phyloP scores from a whole-genome alignment of 2,329 filamentous ascomycete species.

The Leptodontidium sp. region DNA sequence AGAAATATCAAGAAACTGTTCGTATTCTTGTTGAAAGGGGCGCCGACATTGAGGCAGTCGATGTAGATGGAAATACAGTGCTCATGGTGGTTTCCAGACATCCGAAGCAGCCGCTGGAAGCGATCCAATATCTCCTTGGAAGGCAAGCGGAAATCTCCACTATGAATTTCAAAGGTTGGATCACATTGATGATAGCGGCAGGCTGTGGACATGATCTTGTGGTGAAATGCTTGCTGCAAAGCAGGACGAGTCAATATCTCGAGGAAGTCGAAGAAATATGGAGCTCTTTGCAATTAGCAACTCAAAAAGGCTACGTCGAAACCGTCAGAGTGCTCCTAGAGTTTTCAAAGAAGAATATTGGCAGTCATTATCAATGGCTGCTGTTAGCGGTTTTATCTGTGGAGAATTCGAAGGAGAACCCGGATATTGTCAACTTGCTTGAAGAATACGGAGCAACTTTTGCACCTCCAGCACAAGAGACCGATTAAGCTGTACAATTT shows the following conservation, averaged over 20 bases:
- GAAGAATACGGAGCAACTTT: background rate
- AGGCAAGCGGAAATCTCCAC: background rate
- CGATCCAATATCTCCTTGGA: background rate
- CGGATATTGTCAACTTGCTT: background rate
- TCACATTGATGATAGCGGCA: background rate
- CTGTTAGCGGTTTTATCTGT: background rate
- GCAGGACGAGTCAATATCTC: background rate
- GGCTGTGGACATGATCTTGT: background rate
- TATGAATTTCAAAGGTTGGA: background rate
- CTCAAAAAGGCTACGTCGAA: background rate
- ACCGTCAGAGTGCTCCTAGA: background rate
- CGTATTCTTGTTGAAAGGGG: background rate
- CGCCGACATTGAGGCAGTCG: background rate
- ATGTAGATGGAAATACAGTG: constrained; percentile 2
- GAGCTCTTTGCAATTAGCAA: background rate
- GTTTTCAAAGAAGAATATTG: background rate
- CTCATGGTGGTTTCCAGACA: constrained; percentile 4
- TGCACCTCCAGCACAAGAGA: background rate
- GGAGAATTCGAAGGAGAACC: background rate
- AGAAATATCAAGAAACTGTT: background rate
- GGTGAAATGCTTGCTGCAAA: constrained; percentile 3
- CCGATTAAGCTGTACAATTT: background rate
- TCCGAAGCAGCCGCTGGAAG: background rate
- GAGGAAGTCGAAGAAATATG: background rate
- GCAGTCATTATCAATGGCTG: background rate